phyloP scores from a whole-genome alignment of 1,139 yeast species.

The Lodderomyces margitis region DNA sequence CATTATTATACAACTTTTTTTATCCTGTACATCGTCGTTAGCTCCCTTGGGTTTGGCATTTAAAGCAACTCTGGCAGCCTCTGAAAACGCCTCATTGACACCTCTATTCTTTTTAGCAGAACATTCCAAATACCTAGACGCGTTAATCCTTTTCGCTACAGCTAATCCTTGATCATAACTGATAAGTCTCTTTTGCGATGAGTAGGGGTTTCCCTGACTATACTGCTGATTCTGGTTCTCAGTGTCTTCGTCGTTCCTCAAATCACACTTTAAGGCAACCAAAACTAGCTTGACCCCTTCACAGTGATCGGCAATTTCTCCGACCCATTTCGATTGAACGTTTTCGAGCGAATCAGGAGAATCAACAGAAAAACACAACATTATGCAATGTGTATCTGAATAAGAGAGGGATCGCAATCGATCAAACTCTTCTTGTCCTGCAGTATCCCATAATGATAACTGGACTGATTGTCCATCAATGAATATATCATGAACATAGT shows the following conservation, averaged over 20 bases:
- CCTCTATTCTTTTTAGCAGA: slow-evolving; percentile 92
- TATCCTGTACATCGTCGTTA: slow-evolving; percentile 46
- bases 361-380: slow-evolving; percentile 94
- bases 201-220: slow-evolving; percentile 30
- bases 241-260: slow-evolving; percentile 53
- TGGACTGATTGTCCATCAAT: slow-evolving; percentile 94
- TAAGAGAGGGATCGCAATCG: slow-evolving; percentile 46
- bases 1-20: slow-evolving; percentile 43
- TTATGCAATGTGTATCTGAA: slow-evolving; percentile 94
- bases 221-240: slow-evolving; percentile 26
- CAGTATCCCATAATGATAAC: slow-evolving; percentile 95
- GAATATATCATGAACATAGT: slow-evolving; percentile 95
- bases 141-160: slow-evolving; percentile 83
- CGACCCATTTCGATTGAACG: slow-evolving; percentile 93
- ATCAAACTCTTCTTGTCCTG: slow-evolving; percentile 98
- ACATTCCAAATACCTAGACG: slow-evolving; percentile 83
- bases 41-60: slow-evolving; percentile 86
- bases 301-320: slow-evolving; percentile 94
- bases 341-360: slow-evolving; percentile 92
- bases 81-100: slow-evolving; percentile 94
- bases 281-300: slow-evolving; percentile 92
- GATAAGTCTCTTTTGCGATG: slow-evolving; percentile 54
- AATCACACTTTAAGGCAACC: slow-evolving; percentile 92
- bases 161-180: slow-evolving; percentile 35
- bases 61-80: slow-evolving; percentile 93